Evolutionary conservation across 495 filamentous ascomycete genomes (phyloP).

Genomic region (Hyaloscypha bicolor): DNA sequence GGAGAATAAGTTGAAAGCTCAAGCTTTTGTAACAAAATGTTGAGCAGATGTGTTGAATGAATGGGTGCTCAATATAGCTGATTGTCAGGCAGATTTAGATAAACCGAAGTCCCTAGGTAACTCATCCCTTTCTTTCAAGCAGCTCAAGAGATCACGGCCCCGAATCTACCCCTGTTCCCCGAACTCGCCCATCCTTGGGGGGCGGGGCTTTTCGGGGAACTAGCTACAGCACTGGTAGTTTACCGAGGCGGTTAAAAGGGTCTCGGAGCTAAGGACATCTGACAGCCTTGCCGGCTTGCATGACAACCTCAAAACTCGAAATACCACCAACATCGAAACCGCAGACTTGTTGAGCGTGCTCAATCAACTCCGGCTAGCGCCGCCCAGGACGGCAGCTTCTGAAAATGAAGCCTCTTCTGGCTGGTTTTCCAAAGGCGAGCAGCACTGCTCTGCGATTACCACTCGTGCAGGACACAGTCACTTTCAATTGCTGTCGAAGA

Average conservation of each 20-base stretch:
- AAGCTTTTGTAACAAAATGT: no score
- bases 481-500: slow-evolving; percentile 1
- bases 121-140: no score
- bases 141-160: not conserved
- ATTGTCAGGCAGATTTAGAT: no score
- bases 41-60: no score
- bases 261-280: not conserved
- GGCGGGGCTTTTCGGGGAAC: not conserved
- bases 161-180: not conserved
- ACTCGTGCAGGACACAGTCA: slow-evolving; percentile 6
- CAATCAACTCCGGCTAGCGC: not conserved
- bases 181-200: not conserved
- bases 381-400: not conserved
- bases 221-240: not conserved
- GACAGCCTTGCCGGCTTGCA: slow-evolving; percentile 12
- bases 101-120: no score
- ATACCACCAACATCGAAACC: slow-evolving; percentile 1
- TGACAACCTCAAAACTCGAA: not conserved
- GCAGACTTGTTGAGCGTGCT: not conserved
- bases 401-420: slow-evolving; percentile 3
- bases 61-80: no score
- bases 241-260: slow-evolving; percentile 15
- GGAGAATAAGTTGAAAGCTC: no score
- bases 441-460: slow-evolving; percentile 5
- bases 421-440: not conserved